phyloP scores from a whole-genome alignment of 106 monocot genomes.

The Phalaenopsis aphrodite region DNA sequence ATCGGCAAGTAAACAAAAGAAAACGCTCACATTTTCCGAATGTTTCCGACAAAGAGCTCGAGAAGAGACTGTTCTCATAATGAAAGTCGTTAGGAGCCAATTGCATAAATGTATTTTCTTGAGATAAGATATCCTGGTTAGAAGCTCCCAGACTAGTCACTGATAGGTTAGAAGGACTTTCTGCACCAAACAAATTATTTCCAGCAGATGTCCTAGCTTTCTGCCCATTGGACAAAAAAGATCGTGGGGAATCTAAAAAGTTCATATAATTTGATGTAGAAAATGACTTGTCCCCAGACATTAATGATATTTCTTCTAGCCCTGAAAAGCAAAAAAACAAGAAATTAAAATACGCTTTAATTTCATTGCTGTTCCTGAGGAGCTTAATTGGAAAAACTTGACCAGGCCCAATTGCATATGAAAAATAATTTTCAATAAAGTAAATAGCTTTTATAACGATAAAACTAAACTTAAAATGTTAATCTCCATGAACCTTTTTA shows the following conservation, averaged over 20 bases:
- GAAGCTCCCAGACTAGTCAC: conserved; percentile 15
- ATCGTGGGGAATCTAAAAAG: conserved; percentile 10
- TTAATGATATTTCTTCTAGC: conserved; percentile 19
- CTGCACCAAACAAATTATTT: conserved; percentile 13
- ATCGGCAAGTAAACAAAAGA: background rate
- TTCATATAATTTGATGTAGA: conserved; percentile 29
- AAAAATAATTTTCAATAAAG: background rate
- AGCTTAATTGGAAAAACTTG: too few species aligned
- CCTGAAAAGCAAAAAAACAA: conserved; percentile 8
- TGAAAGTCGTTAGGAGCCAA: conserved; percentile 11
- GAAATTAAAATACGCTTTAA: background rate
- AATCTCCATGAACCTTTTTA: too few species aligned
- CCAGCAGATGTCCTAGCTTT: conserved; percentile 14
- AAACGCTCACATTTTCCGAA: conserved; percentile 37
- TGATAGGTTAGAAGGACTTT: conserved; percentile 9
- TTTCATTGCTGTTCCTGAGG: too few species aligned
- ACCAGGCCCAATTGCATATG: background rate
- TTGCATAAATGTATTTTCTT: conserved; percentile 10
- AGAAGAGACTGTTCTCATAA: conserved; percentile 37
- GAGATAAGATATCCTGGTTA: conserved; percentile 11
- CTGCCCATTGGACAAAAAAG: conserved; percentile 21
- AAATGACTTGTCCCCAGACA: conserved; percentile 38
- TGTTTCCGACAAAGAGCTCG: conserved; percentile 48
- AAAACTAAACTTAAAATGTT: background rate
- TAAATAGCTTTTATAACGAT: background rate